Evolutionary conservation across 192 early-diverging fungal genomes (phyloP), one percentile per base, ranked within the genome.

Genomic region (Dissophora ornata): DNA sequence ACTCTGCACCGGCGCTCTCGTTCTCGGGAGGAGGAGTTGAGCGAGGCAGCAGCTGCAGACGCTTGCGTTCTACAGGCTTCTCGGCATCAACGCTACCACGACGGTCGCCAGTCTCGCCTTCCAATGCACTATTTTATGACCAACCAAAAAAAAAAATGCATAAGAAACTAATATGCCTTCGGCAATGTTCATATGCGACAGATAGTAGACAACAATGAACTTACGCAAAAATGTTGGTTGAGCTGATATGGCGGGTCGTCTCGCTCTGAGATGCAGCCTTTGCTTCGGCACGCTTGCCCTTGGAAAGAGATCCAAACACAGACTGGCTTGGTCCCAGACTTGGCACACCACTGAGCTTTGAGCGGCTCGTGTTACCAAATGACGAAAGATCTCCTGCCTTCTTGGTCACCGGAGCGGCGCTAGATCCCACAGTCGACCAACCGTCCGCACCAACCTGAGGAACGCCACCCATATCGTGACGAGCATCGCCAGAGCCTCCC

Each of bases 281-380:
- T 59, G 48, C 78, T 40, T 66, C 82, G 8, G 69, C 78, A 36
- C 83, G 83, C 57, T 75, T 75, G 53, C 71, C 79, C 59, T 85
- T 84, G 55, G 30, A 48, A 22, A 80, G 62, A 74, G 87, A 90
- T 41, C 86, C 75, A 46, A 59, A 80, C 46, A 60, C 67, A 47
- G 70, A 80, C 21, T 83, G 81, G 52, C 80, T 65, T 30, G 89
- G 84, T 58, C 92, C 87, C 38, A 90, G 81, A 34, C 81, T 85
- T n/a, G 81, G 62, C 16, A 63, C 26, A 10, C 68, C 63, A 34
- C 78, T 64, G 42, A 77, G 59, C 73, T 89, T 87, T 65, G 83
- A 82, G 49, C 86, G 84, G 40, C 82, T 81, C 2, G 91, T 79
- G 52, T 92, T 85, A 36, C 95, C 95, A 80, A 96, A 95, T 42